Conservation (phyloP, 176 grass and related monocot species). For the Triticum turgidum region DNA sequence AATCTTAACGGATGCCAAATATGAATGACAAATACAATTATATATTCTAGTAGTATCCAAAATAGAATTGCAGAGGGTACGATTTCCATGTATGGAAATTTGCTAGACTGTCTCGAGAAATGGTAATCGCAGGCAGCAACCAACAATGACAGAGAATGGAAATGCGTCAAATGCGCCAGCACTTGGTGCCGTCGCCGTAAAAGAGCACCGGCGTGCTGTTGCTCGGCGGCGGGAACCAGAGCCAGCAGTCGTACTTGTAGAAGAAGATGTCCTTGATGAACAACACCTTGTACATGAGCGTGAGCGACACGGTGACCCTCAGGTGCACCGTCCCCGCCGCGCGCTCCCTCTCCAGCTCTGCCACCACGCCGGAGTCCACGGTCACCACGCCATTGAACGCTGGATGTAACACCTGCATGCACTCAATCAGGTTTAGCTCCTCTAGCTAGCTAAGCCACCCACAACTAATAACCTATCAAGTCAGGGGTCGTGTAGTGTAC, state of each 20-base stretch:
- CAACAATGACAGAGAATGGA: neutral
- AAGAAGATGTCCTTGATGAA: neutral
- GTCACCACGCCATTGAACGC: neutral
- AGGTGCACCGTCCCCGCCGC: slow-evolving; percentile 17
- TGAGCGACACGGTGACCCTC: slow-evolving; percentile 18
- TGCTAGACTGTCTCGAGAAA: neutral
- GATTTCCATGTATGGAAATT: no score
- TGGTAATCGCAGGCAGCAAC: neutral
- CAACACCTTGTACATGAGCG: slow-evolving; percentile 13
- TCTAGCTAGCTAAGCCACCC: neutral
- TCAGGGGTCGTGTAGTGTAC: neutral
- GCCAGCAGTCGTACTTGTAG: slow-evolving; percentile 33
- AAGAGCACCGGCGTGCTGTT: slow-evolving; percentile 6
- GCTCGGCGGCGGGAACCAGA: slow-evolving; percentile 10
- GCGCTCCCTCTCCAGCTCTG: slow-evolving; percentile 6
- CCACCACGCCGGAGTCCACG: neutral
- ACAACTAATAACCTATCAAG: neutral
- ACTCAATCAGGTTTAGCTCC: neutral
- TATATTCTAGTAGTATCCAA: no score
- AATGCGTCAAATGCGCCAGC: neutral
- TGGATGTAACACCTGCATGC: neutral
- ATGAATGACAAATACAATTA: no score
- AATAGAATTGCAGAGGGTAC: no score
- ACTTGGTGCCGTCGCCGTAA: neutral
- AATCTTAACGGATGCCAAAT: no score